phyloP scores from a whole-genome alignment of 768 basidiomycete genomes.

The Russula ochroleuca region DNA sequence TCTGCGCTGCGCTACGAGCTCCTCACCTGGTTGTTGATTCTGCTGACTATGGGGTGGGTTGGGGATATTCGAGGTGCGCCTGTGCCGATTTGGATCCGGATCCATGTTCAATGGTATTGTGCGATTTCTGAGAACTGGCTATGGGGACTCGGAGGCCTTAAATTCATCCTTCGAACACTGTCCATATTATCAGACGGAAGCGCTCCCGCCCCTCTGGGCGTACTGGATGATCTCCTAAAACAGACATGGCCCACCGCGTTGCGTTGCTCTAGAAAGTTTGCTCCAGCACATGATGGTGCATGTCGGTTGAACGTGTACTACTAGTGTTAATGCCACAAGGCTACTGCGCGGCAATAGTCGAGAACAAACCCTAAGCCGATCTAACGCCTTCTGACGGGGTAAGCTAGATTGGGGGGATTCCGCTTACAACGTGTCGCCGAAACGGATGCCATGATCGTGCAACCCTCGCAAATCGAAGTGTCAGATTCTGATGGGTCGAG shows the following conservation, averaged over 20 bases:
- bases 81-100: neutral
- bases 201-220: neutral
- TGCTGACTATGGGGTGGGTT: neutral
- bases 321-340: conserved; percentile 7
- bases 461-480: neutral
- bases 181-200: neutral
- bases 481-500: neutral
- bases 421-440: neutral
- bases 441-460: neutral
- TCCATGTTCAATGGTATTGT: neutral
- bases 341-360: neutral
- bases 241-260: conserved; percentile 1
- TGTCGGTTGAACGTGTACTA: neutral
- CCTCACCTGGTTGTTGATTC: neutral
- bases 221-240: neutral
- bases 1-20: too few relatives aligned
- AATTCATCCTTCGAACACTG: neutral
- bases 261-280: neutral
- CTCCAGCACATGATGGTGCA: neutral
- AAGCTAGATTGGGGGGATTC: neutral
- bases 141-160: neutral
- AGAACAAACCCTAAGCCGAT: neutral
- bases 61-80: neutral
- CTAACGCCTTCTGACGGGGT: neutral
- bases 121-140: conserved; percentile 5